These are phyloP conservation scores for Cymbopogon flexuosus DNA, from an alignment of 202 grass and related monocot genomes.

Conservation along the genomic window DNA sequence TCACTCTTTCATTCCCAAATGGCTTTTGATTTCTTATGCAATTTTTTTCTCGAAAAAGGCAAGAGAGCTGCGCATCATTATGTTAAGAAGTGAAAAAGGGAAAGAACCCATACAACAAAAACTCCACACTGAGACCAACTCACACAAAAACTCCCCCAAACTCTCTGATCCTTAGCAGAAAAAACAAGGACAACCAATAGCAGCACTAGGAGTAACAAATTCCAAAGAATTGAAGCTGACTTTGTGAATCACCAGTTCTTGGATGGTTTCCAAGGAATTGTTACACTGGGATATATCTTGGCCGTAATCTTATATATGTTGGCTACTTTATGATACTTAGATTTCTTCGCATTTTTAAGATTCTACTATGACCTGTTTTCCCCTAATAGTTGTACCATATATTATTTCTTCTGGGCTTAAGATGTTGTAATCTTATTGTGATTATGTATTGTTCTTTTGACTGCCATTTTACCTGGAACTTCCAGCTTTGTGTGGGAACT, in stretches of 20 bases:
- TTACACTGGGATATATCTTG: neutral
- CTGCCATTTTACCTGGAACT: conserved; percentile 15
- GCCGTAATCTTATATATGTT: neutral
- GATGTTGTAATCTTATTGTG: conserved; percentile 12
- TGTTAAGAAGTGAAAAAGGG: too few species aligned
- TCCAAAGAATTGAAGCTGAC: neutral
- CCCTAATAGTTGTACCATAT: neutral
- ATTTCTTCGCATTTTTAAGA: neutral
- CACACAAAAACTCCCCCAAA: too few species aligned
- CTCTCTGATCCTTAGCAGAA: too few species aligned
- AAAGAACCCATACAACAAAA: too few species aligned
- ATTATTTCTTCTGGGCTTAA: conserved; percentile 8
- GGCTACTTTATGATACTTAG: neutral
- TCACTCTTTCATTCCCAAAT: neutral
- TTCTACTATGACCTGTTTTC: neutral
- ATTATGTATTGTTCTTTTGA: conserved; percentile 36
- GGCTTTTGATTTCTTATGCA: neutral
- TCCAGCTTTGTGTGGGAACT: conserved; percentile 90
- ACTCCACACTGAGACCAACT: too few species aligned
- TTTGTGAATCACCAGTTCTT: conserved; percentile 6
- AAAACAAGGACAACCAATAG: too few species aligned
- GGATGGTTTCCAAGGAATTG: neutral
- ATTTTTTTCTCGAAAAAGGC: too few species aligned
- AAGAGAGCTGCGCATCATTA: too few species aligned
- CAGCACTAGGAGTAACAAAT: neutral